These are phyloP conservation scores for Berberis thunbergii DNA, from an alignment of 164 flowering plant species.

Conservation along the genomic window DNA sequence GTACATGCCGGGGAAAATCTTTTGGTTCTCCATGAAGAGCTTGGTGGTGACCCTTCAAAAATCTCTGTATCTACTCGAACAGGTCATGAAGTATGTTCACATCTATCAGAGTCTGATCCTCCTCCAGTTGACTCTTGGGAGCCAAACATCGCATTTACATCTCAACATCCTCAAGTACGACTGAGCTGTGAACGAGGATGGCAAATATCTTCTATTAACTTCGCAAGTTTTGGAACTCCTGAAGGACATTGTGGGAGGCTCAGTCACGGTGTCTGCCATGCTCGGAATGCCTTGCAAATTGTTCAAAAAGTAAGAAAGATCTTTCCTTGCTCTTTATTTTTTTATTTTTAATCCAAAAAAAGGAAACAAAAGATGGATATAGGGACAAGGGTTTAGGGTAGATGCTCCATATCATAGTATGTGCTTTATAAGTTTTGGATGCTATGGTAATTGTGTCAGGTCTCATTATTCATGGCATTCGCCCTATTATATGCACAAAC, in stretches of 20 bases:
- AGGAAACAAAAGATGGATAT: not conserved
- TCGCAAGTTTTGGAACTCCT: constrained; percentile 58
- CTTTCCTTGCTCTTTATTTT: constrained; percentile 5
- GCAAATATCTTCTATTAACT: constrained; percentile 34
- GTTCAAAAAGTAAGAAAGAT: constrained; percentile 26
- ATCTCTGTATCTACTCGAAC: constrained; percentile 30
- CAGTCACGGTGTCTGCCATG: constrained; percentile 35
- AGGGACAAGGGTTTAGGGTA: not conserved
- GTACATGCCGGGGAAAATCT: constrained; percentile 42
- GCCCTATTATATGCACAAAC: no score
- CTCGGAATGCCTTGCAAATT: constrained; percentile 17
- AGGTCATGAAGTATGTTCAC: constrained; percentile 37
- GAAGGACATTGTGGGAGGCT: constrained; percentile 45
- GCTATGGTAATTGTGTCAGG: no score
- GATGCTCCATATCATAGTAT: not conserved
- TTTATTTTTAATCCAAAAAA: not conserved
- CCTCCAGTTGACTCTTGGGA: constrained; percentile 38
- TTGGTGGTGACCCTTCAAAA: constrained; percentile 56
- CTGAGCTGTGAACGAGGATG: constrained; percentile 41
- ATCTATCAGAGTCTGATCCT: constrained; percentile 42
- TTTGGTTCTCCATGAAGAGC: constrained; percentile 49
- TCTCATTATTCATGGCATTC: no score
- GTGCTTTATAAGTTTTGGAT: no score
- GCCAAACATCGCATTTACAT: constrained; percentile 12
- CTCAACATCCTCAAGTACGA: constrained; percentile 29